Base-by-base conservation (phyloP, 78 protist genomes). In the Dictyostelium intermedium region DNA sequence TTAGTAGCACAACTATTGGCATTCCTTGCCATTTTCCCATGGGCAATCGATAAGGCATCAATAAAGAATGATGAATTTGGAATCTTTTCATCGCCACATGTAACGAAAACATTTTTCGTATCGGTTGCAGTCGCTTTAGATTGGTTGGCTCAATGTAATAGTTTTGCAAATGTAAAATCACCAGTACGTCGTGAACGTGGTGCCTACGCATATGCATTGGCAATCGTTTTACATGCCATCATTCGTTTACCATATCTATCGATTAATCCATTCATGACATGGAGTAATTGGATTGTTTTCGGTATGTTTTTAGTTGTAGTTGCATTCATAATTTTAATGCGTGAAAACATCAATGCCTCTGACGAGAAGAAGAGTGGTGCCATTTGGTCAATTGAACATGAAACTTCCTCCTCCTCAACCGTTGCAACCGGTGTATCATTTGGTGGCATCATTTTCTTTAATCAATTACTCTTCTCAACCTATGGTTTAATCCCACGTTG, bases 401-500 rank as follows among this genome's bases (percentile, higher is more conserved):
- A 47, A 14, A 74, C 50, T 1, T 81, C 72, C 8, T 18, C 82
- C 10, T 34, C 83, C 1, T 60, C 79, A 25, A 69, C 91, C 23
- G 3, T 78, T 47, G 60, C n/a, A 2, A 80, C 87, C 45, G 94
- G 94, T 80, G 73, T 89, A n/a, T 56, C 81, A 23, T 89, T 89
- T 66, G 94, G 94, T 80, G 94, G 94, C 43, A 10, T 89, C 5
- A 47, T 89, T 34, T 89, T 89, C 43, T 25, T 30, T 3, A 53
- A 73, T 41, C 94, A 89, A 69, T 35, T 89, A 25, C 73, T 89
- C 5, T 73, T 80, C 56, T 89, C 94, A 14, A 70, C 82, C 9
- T 50, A 89, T 80, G 94, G 94, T 80, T n/a, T 89, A 11, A 80
- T 89, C 23, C 94, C 94, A 80, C 85, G 94, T 80, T 89, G 94